Percentiles rank a stretch among this genome's conserved stretches.
phyloP scores from a whole-genome alignment of 2,329 filamentous ascomycete species.

The Elsinoe fawcettii region DNA sequence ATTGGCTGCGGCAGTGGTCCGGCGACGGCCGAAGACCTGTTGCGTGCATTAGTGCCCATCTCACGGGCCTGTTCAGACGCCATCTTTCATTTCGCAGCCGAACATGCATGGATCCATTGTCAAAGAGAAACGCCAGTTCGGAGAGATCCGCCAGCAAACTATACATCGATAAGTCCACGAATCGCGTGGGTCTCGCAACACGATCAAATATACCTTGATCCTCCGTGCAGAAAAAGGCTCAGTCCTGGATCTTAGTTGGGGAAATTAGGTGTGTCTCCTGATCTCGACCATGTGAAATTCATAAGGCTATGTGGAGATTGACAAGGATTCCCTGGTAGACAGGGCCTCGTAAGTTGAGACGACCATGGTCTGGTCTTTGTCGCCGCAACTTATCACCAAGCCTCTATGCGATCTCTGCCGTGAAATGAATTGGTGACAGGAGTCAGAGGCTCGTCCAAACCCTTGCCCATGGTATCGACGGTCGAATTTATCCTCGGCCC shows the following conservation, averaged over 20 bases:
- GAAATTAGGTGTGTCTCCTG: conserved; percentile 13
- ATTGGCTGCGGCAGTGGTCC: conserved; percentile 11
- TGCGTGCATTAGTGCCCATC: conserved; percentile 7
- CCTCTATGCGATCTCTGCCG: not conserved
- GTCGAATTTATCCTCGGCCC: not conserved
- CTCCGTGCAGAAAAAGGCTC: not conserved
- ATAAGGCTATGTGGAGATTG: conserved; percentile 1
- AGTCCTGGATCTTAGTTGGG: not conserved
- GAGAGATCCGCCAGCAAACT: not conserved
- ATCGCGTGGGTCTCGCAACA: not conserved
- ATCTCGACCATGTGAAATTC: not conserved
- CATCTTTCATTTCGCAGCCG: conserved; percentile 12
- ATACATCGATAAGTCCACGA: not conserved
- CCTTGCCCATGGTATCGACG: not conserved
- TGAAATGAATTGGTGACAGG: conserved; percentile 4
- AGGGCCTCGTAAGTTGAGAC: conserved; percentile 5
- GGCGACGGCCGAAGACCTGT: conserved; percentile 1
- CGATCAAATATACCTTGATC: not conserved
- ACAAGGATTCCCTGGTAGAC: not conserved
- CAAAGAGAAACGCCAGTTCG: not conserved
- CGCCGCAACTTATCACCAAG: conserved; percentile 1
- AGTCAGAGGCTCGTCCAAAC: not conserved
- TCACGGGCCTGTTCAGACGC: not conserved
- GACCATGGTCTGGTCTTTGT: conserved; percentile 6
- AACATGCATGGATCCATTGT: conserved; percentile 3